Evolutionary conservation across 768 basidiomycete genomes (phyloP).

Genomic region (Boletus fagicola): DNA sequence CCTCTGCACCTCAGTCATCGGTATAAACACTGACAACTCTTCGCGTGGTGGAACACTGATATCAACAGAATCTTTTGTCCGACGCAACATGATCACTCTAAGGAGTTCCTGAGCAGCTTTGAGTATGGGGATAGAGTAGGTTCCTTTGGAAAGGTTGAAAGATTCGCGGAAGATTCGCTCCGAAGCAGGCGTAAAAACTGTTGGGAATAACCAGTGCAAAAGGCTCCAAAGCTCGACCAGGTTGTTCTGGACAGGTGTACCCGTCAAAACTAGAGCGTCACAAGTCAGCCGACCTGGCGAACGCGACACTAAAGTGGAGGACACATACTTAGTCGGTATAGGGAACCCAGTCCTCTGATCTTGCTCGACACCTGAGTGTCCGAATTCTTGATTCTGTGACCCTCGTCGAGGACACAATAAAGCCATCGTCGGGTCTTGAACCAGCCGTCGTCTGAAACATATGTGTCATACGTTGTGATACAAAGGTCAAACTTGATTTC

Average conservation of each 20-base stretch:
- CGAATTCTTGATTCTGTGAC: conserved; percentile 71
- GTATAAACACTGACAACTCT: conserved; percentile 55
- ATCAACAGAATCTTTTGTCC: conserved; percentile 54
- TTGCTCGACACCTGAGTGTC: conserved; percentile 53
- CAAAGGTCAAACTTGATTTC: conserved; percentile 45
- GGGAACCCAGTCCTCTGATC: conserved; percentile 52
- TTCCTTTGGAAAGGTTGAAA: conserved; percentile 53
- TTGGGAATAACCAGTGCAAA: conserved; percentile 55
- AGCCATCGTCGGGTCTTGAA: conserved; percentile 59
- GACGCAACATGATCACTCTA: conserved; percentile 53
- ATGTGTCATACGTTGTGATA: conserved; percentile 69
- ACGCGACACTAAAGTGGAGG: not conserved
- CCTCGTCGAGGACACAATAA: conserved; percentile 63
- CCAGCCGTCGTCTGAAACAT: conserved; percentile 55
- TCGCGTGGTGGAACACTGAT: conserved; percentile 54
- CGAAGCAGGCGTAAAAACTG: conserved; percentile 48
- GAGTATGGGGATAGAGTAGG: conserved; percentile 50
- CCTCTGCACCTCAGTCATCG: conserved; percentile 56
- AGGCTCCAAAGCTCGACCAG: conserved; percentile 56
- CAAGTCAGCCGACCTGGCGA: not conserved
- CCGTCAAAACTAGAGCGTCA: conserved; percentile 53
- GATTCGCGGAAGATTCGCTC: conserved; percentile 49
- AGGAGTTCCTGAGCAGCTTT: conserved; percentile 49
- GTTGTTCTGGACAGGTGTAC: conserved; percentile 73
- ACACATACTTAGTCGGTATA: conserved; percentile 53